phyloP scores from a whole-genome alignment of 2,329 filamentous ascomycete genomes.

The Elsinoe arachidis region DNA sequence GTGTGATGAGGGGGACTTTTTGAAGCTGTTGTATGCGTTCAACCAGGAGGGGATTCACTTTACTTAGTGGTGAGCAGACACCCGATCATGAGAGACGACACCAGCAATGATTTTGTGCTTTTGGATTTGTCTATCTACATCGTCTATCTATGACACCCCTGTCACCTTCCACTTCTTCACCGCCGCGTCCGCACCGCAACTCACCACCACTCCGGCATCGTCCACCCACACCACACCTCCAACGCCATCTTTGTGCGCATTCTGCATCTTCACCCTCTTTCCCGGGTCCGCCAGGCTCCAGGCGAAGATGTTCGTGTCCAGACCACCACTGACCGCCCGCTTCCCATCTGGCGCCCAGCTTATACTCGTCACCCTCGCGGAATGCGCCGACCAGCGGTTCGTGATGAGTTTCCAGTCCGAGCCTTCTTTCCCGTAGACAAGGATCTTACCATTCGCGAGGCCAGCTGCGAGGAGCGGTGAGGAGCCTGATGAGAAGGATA shows the following conservation, averaged over 20 bases:
- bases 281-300: constrained; percentile 83
- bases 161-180: constrained; percentile 79
- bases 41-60: constrained; percentile 94
- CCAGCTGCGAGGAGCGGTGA: constrained; percentile 65
- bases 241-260: constrained; percentile 94
- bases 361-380: constrained; percentile 56
- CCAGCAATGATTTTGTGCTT: neutral
- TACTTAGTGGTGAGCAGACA: constrained; percentile 38
- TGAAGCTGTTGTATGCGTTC: constrained; percentile 72
- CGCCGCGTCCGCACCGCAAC: constrained; percentile 76
- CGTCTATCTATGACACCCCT: constrained; percentile 32
- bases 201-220: constrained; percentile 56
- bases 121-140: neutral
- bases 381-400: constrained; percentile 68
- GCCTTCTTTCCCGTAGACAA: constrained; percentile 55
- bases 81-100: neutral
- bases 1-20: constrained; percentile 88
- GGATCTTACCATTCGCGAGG: constrained; percentile 76
- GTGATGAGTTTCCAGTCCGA: constrained; percentile 62
- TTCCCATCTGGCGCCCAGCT: constrained; percentile 72
- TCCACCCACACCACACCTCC: constrained; percentile 76
- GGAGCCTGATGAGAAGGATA: constrained; percentile 79
- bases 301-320: constrained; percentile 87
- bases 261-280: constrained; percentile 70
- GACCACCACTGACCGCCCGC: constrained; percentile 70